Evolutionary conservation across 345 rosid species (phyloP), one percentile per base, ranked within the genome.

Genomic region (Hevea brasiliensis): DNA sequence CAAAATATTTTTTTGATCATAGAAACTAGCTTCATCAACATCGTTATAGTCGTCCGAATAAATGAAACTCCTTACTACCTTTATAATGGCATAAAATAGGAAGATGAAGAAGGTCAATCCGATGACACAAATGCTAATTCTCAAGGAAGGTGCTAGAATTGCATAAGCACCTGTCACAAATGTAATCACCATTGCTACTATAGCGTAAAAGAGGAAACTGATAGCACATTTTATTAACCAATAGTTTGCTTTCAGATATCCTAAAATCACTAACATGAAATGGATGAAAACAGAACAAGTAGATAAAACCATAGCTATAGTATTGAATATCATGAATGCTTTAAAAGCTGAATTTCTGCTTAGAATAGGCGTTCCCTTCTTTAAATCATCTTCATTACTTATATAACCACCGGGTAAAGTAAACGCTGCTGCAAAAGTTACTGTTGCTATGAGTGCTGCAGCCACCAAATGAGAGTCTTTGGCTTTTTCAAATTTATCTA

Each of bases 321-420:
- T 42, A 60, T 65, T 14, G 15, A 61, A 0, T 11, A 71, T 6
- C 7, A 71, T 55, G 50, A 76, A 71, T 26, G 40, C 64, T 5
- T 26, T 9, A 44, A 72, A 77, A 41, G 70, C 60, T 4, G 7
- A 1, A 3, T 44, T 23, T 37, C 12, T 60, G 1, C 8, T 74
- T 8, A 79, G 54, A 18, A 70, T 42, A 40, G 78, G 62, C 0
- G 64, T 24, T 4, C 72, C 76, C 53, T 21, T n/a, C 2, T 69
- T 42, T 12, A 21, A 48, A 1, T 67, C 50, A 35, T 62, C 20
- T 1, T n/a, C 48, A 3, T 70, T 56, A 42, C 63, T 51, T 55
- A 14, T 37, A 62, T 72, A 75, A 59, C 83, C 83, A 20, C 77
- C 79, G 6, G 79, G 68, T 20, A 80, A 24, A 0, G 68, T 47